phyloP scores from a whole-genome alignment of 108 stramenopile species.

The Stephanodiscus minutulus region DNA sequence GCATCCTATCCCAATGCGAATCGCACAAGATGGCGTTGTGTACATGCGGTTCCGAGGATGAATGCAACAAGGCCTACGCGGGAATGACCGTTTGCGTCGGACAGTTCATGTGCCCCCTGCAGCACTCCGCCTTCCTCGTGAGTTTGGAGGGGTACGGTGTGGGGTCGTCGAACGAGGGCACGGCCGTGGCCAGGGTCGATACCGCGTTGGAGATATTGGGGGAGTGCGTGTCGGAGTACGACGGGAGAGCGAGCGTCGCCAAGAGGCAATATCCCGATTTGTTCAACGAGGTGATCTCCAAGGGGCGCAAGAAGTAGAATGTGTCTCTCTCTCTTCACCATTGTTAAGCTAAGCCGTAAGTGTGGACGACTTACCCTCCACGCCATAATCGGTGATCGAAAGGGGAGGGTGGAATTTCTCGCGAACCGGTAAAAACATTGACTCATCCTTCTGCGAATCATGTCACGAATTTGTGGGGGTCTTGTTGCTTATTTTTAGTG shows the following conservation, averaged over 20 bases:
- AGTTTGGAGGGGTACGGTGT: conserved; percentile 34
- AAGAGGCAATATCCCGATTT: conserved; percentile 60
- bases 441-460: too few species aligned
- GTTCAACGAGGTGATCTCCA: conserved; percentile 40
- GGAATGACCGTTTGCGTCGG: conserved; percentile 90
- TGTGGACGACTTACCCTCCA: too few species aligned
- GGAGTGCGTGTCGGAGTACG: conserved; percentile 67
- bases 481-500: too few species aligned
- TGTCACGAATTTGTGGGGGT: too few species aligned
- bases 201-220: conserved; percentile 68
- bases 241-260: conserved; percentile 50
- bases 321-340: background rate
- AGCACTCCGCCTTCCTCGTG: conserved; percentile 61
- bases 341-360: too few species aligned
- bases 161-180: conserved; percentile 34
- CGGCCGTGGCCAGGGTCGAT: conserved; percentile 60
- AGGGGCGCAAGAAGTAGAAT: background rate
- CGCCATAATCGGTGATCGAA: too few species aligned
- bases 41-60: conserved; percentile 65
- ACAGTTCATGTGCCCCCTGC: conserved; percentile 80
- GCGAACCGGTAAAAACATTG: too few species aligned
- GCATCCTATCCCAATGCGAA: conserved; percentile 58
- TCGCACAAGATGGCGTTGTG: conserved; percentile 50
- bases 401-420: too few species aligned
- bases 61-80: conserved; percentile 74